Conservation (phyloP, 2,329 filamentous ascomycete species). For the Fragosphaeria purpurea region DNA sequence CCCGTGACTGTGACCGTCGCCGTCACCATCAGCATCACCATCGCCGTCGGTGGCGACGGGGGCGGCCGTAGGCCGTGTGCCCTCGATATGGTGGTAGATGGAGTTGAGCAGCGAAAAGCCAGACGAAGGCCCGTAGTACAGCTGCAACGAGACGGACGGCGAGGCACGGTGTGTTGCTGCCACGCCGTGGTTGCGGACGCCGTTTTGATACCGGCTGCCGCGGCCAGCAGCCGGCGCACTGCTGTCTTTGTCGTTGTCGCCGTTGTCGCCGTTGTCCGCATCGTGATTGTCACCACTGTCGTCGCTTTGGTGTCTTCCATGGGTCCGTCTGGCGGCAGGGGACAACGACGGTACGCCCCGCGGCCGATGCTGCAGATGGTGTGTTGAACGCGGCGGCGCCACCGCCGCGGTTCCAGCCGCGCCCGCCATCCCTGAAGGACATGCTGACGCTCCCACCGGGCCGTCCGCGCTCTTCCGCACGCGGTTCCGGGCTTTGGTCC, state of each 20-base stretch:
- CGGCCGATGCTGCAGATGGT: too few relatives aligned
- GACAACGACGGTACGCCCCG: too few relatives aligned
- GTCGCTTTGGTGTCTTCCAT: too few relatives aligned
- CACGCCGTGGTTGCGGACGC: conserved; percentile 10
- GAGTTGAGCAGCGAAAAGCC: conserved; percentile 12
- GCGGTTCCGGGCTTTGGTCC: conserved; percentile 13
- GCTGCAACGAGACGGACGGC: conserved; percentile 11
- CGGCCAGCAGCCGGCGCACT: too few relatives aligned
- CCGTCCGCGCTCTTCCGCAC: conserved; percentile 4
- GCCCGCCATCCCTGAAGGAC: too few relatives aligned
- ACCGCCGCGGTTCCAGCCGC: too few relatives aligned
- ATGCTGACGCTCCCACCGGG: neutral
- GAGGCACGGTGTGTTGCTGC: conserved; percentile 12
- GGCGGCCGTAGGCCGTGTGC: neutral
- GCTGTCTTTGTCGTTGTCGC: too few relatives aligned
- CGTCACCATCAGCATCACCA: neutral
- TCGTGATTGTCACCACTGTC: too few relatives aligned
- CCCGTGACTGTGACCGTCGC: neutral
- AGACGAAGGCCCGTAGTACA: conserved; percentile 14
- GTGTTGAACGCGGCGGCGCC: too few relatives aligned
- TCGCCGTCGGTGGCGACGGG: neutral
- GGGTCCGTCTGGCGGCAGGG: too few relatives aligned
- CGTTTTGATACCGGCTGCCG: neutral
- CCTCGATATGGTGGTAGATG: conserved; percentile 12
- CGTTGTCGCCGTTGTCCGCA: neutral